Percentiles rank a stretch among this genome's conserved stretches.
Evolutionary conservation across 2,329 filamentous ascomycete genomes (phyloP).

Genomic region (Zymoseptoria tritici): DNA sequence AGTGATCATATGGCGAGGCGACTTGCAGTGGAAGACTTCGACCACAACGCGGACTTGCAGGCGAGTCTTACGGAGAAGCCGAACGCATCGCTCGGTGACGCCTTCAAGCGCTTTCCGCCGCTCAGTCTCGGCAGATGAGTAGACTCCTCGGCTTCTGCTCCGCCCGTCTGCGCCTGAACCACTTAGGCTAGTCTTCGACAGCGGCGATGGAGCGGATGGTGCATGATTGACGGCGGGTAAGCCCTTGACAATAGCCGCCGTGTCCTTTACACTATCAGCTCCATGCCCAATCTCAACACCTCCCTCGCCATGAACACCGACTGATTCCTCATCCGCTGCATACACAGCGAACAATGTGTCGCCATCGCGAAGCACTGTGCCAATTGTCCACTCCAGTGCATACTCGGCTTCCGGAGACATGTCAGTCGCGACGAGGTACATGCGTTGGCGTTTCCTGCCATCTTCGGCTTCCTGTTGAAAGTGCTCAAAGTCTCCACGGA

Average conservation of each 20-base stretch:
- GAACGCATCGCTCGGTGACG: slow-evolving; percentile 78
- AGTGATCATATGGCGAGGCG: slow-evolving; percentile 88
- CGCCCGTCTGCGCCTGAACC: slow-evolving; percentile 12
- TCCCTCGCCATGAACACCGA: slow-evolving; percentile 40
- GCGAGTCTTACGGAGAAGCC: slow-evolving; percentile 78
- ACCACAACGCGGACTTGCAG: slow-evolving; percentile 89
- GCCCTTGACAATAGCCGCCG: slow-evolving; percentile 62
- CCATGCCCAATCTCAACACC: slow-evolving; percentile 61
- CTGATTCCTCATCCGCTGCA: slow-evolving; percentile 78
- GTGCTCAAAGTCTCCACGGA: slow-evolving; percentile 74
- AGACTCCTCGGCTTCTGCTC: slow-evolving; percentile 30
- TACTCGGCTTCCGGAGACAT: slow-evolving; percentile 90
- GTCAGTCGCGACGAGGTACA: slow-evolving; percentile 94
- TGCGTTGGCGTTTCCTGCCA: slow-evolving; percentile 69
- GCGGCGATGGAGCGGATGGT: slow-evolving; percentile 22
- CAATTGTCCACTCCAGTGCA: slow-evolving; percentile 94
- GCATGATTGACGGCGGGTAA: slow-evolving; percentile 40
- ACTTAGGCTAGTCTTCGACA: slow-evolving; percentile 14
- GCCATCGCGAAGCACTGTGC: slow-evolving; percentile 85
- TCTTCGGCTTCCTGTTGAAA: slow-evolving; percentile 73
- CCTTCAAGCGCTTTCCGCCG: slow-evolving; percentile 71
- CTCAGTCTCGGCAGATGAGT: slow-evolving; percentile 61
- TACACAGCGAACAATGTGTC: slow-evolving; percentile 92
- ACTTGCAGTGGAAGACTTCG: slow-evolving; percentile 97
- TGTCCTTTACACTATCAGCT: slow-evolving; percentile 65